Conservation (phyloP, 345 rosid species). For the Pugionium dolabratum region DNA sequence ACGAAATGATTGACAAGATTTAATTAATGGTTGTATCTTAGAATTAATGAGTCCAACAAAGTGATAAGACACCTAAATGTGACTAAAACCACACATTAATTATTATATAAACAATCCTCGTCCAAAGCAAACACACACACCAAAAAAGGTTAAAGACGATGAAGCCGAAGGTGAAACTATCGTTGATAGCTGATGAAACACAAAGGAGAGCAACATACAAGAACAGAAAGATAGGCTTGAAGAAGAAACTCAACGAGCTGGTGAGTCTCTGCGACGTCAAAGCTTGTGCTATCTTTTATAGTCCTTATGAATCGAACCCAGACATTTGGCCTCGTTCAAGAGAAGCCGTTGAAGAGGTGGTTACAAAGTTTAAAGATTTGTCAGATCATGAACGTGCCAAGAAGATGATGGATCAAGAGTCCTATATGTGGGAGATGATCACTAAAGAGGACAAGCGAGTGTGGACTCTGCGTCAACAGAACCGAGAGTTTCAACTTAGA, state of each 20-base stretch:
- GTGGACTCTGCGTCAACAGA: neutral
- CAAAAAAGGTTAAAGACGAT: neutral
- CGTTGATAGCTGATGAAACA: neutral
- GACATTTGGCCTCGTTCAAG: constrained; percentile 14
- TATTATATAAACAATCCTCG: constrained; percentile 11
- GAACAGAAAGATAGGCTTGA: neutral
- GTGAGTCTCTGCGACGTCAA: constrained; percentile 14
- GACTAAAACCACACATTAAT: neutral
- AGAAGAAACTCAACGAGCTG: constrained; percentile 11
- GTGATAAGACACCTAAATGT: neutral
- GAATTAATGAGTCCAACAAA: neutral
- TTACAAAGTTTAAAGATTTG: neutral
- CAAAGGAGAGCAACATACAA: neutral
- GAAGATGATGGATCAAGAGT: constrained; percentile 3
- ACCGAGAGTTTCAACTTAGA: neutral
- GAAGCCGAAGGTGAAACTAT: neutral
- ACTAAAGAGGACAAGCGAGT: neutral
- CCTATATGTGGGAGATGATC: neutral
- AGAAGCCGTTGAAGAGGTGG: neutral
- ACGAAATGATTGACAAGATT: neutral
- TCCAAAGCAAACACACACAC: neutral
- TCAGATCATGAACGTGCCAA: neutral
- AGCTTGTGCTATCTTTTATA: neutral
- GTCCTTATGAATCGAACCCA: neutral
- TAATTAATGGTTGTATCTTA: no score